Percentiles rank a stretch among this genome's conserved stretches.
phyloP scores from a whole-genome alignment of 129 eudicot genomes.

The Artemisia argyi region DNA sequence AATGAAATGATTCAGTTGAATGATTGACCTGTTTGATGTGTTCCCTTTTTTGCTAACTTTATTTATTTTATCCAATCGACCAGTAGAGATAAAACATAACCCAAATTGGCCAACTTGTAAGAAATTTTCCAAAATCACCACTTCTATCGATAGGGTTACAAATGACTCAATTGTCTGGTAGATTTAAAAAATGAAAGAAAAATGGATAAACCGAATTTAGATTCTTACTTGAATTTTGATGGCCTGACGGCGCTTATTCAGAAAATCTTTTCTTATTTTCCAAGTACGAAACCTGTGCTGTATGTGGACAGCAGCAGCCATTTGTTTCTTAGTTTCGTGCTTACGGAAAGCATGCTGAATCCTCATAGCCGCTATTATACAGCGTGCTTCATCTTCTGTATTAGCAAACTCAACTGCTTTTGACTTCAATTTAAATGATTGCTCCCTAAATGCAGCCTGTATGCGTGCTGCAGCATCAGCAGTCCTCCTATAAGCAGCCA shows the following conservation, averaged over 20 bases:
- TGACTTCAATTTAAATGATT: conserved; percentile 59
- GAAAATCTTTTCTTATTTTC: conserved; percentile 81
- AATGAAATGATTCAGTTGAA: background rate
- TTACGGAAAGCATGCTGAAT: conserved; percentile 92
- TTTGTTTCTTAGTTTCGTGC: conserved; percentile 59
- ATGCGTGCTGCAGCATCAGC: conserved; percentile 99
- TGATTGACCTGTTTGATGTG: background rate
- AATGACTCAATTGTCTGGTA: conserved; percentile 4
- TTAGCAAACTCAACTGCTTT: conserved; percentile 51
- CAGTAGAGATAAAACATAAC: background rate
- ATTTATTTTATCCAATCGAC: background rate
- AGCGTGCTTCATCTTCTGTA: conserved; percentile 80
- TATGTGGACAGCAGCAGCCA: conserved; percentile 82
- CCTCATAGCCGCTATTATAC: conserved; percentile 92
- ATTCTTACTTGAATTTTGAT: conserved; percentile 83
- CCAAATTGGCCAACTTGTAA: background rate
- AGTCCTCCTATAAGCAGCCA: conserved; percentile 90
- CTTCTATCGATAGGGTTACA: background rate
- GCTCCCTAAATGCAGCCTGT: conserved; percentile 92
- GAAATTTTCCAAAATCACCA: background rate
- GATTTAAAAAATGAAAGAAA: background rate
- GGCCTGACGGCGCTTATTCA: conserved; percentile 79
- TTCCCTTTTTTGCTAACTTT: background rate
- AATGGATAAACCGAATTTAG: background rate
- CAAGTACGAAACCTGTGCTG: conserved; percentile 87